Conservation (phyloP, 441 rosid species). For the Gossypium schwendimanii region DNA sequence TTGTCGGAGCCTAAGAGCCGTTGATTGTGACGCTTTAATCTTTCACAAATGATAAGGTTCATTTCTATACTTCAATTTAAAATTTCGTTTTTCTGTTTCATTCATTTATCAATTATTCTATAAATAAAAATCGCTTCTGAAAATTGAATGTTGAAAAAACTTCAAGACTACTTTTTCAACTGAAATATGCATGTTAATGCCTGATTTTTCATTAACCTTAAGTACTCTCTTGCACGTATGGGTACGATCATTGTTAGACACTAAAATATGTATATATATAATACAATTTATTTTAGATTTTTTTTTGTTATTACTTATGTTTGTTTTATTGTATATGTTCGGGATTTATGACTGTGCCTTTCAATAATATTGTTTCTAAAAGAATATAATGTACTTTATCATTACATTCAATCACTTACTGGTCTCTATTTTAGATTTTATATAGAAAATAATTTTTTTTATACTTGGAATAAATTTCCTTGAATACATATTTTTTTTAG, state of each 20-base stretch:
- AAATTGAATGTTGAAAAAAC: neutral
- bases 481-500: neutral
- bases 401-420: too few species aligned
- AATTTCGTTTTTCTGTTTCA: neutral
- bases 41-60: neutral
- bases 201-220: too few species aligned
- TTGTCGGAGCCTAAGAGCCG: neutral
- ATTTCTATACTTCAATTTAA: neutral
- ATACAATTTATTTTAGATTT: too few species aligned
- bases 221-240: too few species aligned
- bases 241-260: too few species aligned
- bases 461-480: neutral
- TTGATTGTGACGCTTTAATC: neutral
- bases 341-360: accelerated
- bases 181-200: neutral
- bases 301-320: too few species aligned
- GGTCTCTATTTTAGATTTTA: too few species aligned
- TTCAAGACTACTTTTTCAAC: neutral
- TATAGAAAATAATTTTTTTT: neutral
- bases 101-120: neutral
- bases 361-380: too few species aligned
- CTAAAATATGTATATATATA: too few species aligned
- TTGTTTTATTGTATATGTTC: too few species aligned
- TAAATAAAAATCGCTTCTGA: neutral
- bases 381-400: too few species aligned